These are phyloP conservation scores for Aphanomyces euteiches DNA, from an alignment of 352 stramenopile genomes.

Conservation along the genomic window DNA sequence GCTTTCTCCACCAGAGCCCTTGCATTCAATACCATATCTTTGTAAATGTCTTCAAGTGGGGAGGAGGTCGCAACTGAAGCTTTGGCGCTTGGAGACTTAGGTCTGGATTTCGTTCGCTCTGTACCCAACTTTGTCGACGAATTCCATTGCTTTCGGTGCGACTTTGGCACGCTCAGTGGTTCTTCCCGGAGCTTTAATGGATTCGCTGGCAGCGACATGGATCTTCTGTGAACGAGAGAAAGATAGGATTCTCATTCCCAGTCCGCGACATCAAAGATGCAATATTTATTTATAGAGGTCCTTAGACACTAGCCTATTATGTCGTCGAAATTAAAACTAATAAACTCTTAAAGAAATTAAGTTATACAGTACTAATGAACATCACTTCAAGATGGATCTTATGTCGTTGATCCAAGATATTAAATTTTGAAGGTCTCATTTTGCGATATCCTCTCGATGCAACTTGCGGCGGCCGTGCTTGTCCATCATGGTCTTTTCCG, in stretches of 20 bases:
- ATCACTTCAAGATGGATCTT: too few species aligned
- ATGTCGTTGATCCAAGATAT: too few species aligned
- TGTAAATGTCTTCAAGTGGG: too few species aligned
- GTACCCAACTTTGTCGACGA: not conserved
- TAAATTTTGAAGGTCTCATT: too few species aligned
- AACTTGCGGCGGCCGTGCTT: too few species aligned
- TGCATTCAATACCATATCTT: not conserved
- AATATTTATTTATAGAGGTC: too few species aligned
- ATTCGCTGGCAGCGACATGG: not conserved
- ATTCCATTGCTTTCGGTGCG: not conserved
- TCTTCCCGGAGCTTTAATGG: not conserved
- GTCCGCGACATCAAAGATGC: too few species aligned
- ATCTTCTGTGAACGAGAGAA: not conserved
- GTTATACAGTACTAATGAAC: too few species aligned
- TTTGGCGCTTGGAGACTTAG: not conserved
- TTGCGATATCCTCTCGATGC: too few species aligned
- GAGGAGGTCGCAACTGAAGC: not conserved
- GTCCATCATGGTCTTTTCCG: not conserved
- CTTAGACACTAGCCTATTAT: too few species aligned
- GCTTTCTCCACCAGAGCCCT: constrained; percentile 10
- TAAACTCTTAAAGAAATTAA: too few species aligned
- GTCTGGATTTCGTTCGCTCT: not conserved
- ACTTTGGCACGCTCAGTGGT: not conserved
- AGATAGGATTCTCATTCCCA: not conserved
- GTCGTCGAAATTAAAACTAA: too few species aligned